phyloP scores from a whole-genome alignment of 192 early-diverging fungal genomes.

The Mycoemilia scoparia region DNA sequence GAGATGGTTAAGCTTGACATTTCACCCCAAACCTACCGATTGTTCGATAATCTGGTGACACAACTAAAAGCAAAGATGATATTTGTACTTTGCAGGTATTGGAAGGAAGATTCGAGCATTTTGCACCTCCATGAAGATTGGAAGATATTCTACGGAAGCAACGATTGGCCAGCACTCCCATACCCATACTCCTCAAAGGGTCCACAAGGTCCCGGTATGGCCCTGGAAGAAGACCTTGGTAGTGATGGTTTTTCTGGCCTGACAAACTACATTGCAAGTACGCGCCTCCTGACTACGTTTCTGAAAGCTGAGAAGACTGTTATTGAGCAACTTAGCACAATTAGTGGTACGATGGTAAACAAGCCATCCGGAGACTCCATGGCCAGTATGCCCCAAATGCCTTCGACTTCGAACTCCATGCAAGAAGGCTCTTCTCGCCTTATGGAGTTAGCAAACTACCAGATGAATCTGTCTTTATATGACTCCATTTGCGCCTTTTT shows the following conservation, averaged over 20 bases:
- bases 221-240: conserved; percentile 11
- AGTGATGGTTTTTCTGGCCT: conserved; percentile 8
- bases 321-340: conserved; percentile 14
- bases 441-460: conserved; percentile 19
- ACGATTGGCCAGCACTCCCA: conserved; percentile 26
- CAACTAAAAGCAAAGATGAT: conserved; percentile 52
- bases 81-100: conserved; percentile 54
- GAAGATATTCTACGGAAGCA: conserved; percentile 21
- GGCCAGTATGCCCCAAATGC: conserved; percentile 20
- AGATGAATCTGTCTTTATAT: conserved; percentile 47
- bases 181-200: no score
- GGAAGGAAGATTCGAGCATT: conserved; percentile 44
- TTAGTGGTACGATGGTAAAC: no score
- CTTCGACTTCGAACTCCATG: conserved; percentile 13
- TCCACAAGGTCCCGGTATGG: no score
- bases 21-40: conserved; percentile 46
- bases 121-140: conserved; percentile 28
- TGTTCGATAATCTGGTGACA: conserved; percentile 49
- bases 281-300: conserved; percentile 23
- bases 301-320: conserved; percentile 23
- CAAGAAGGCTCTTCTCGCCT: conserved; percentile 30
- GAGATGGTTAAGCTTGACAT: conserved; percentile 60
- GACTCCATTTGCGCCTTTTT: conserved; percentile 55
- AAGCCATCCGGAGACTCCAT: no score
- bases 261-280: conserved; percentile 22